These are phyloP conservation scores for Austropuccinia psidii DNA, from an alignment of 1,284 basidiomycete species.

Conservation along the genomic window DNA sequence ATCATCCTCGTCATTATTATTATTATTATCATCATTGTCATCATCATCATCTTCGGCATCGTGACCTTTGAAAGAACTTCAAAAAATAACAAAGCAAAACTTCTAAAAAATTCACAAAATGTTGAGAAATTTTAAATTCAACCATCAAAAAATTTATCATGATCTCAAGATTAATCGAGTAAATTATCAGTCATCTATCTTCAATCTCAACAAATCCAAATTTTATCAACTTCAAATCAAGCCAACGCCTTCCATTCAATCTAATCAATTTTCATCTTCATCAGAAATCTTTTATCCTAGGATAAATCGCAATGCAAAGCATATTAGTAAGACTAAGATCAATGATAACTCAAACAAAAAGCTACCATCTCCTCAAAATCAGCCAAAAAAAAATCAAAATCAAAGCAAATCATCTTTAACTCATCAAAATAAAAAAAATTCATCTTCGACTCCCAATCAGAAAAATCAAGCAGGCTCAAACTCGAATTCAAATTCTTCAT, in stretches of 20 bases:
- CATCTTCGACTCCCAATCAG: too few relatives aligned
- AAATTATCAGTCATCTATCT: not conserved
- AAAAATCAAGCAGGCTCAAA: slow-evolving; percentile 12
- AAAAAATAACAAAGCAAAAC: not conserved
- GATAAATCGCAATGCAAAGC: not conserved
- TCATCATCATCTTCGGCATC: not conserved
- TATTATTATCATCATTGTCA: too few relatives aligned
- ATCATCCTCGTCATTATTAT: not conserved
- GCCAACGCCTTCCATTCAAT: not conserved
- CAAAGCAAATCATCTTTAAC: too few relatives aligned
- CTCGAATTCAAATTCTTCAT: slow-evolving; percentile 19
- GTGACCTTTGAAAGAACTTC: not conserved
- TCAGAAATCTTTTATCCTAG: not conserved
- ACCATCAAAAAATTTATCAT: not conserved
- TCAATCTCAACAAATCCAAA: not conserved
- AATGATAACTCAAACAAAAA: too few relatives aligned
- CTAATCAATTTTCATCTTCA: not conserved
- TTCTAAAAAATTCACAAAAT: not conserved
- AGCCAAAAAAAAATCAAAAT: not conserved
- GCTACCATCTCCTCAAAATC: not conserved
- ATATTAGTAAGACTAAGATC: too few relatives aligned
- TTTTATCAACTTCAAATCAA: not conserved
- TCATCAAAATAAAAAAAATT: too few relatives aligned
- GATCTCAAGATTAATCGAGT: too few relatives aligned
- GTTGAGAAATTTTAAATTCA: not conserved